Conservation (phyloP, 805 yeast species). For the Sporopachydermia quercuum region DNA sequence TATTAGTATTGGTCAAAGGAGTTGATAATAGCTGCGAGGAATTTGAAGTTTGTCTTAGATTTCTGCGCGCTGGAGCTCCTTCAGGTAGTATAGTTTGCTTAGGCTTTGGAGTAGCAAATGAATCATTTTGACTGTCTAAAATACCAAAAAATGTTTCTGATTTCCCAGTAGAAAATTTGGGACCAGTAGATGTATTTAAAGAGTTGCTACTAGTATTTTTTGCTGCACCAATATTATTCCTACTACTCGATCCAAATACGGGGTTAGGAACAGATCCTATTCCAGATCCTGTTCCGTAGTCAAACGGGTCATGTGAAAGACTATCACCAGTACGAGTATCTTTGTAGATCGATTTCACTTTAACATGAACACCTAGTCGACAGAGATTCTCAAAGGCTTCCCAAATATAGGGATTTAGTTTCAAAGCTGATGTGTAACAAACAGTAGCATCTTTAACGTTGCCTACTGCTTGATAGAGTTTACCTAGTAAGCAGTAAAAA, state of each 20-base stretch:
- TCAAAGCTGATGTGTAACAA: constrained; percentile 54
- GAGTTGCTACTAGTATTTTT: too few species aligned
- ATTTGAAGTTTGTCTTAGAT: background rate
- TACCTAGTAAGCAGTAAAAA: constrained; percentile 54
- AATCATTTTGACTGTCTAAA: background rate
- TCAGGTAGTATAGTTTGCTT: background rate
- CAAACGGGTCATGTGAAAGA: too few species aligned
- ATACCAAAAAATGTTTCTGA: too few species aligned
- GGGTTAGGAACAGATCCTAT: background rate
- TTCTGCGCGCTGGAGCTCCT: background rate
- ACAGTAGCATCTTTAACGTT: constrained; percentile 51
- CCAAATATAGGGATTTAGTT: constrained; percentile 67
- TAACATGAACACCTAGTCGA: constrained; percentile 53
- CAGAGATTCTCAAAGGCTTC: constrained; percentile 74
- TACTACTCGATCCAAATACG: background rate
- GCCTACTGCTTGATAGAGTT: constrained; percentile 41
- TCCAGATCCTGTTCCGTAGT: background rate
- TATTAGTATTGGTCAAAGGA: background rate
- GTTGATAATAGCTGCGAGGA: background rate
- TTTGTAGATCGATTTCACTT: constrained; percentile 39
- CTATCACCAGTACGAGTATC: constrained; percentile 1
- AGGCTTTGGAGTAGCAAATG: constrained; percentile 1
- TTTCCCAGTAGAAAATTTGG: too few species aligned
- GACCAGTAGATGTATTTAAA: too few species aligned
- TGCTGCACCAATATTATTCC: too few species aligned